These are phyloP conservation scores for Dactylellina cionopaga DNA, from an alignment of 2,329 filamentous ascomycete genomes.

Conservation along the genomic window DNA sequence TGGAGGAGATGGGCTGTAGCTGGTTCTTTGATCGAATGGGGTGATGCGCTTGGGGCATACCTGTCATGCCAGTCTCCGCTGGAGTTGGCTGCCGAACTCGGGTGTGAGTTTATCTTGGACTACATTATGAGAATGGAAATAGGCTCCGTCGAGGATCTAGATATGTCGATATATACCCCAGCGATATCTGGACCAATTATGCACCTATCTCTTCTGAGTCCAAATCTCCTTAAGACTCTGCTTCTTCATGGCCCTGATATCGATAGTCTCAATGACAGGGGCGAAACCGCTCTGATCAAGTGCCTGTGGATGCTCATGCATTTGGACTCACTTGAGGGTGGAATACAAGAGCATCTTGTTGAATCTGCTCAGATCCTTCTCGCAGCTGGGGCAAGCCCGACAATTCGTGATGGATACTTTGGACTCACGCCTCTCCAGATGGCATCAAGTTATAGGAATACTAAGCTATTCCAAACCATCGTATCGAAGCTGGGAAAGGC, in stretches of 20 bases:
- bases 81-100: neutral
- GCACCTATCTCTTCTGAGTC: neutral
- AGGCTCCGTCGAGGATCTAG: neutral
- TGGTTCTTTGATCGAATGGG: neutral
- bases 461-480: neutral
- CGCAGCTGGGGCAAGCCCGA: neutral
- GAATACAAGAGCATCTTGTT: no score
- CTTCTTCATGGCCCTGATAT: neutral
- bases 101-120: constrained; percentile 6
- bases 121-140: no score
- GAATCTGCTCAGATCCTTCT: neutral
- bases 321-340: no score
- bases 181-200: neutral
- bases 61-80: neutral
- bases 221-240: neutral
- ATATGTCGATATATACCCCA: neutral
- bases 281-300: no score
- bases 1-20: constrained; percentile 6
- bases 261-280: neutral
- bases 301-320: no score
- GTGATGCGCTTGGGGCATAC: neutral
- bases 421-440: neutral
- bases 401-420: neutral
- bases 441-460: neutral
- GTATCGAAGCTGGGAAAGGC: neutral